Conservation (phyloP, 306 rosid species). For the Gillenia trifoliata region DNA sequence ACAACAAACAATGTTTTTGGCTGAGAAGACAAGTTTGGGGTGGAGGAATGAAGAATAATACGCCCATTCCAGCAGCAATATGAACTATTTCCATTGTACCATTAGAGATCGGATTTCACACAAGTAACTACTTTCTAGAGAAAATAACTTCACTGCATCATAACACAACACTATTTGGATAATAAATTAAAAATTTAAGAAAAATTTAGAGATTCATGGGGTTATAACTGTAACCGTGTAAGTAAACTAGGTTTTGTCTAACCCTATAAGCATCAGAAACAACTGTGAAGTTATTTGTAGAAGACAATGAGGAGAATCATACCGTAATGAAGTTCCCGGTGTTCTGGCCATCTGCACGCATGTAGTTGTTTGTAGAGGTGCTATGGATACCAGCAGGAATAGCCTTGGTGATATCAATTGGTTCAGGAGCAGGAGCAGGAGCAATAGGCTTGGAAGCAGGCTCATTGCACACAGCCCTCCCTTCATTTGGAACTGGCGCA, state of each 20-base stretch:
- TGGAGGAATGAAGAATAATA: neutral
- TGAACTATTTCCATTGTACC: neutral
- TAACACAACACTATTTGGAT: too few species aligned
- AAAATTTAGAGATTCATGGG: neutral
- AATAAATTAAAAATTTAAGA: too few species aligned
- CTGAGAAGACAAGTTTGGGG: neutral
- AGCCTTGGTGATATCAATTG: slow-evolving; percentile 61
- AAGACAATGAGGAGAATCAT: slow-evolving; percentile 11
- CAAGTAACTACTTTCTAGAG: too few species aligned
- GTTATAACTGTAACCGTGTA: neutral
- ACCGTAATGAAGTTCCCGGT: slow-evolving; percentile 97
- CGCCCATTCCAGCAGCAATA: neutral
- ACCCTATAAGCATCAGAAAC: neutral
- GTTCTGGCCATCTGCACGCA: slow-evolving; percentile 89
- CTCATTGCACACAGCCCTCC: slow-evolving; percentile 31
- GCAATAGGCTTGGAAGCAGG: slow-evolving; percentile 58
- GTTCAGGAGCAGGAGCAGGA: slow-evolving; percentile 31
- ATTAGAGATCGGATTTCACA: too few species aligned
- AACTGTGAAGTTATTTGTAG: neutral
- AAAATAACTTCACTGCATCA: neutral
- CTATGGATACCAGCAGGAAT: slow-evolving; percentile 92
- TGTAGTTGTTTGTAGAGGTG: slow-evolving; percentile 59
- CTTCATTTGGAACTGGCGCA: slow-evolving; percentile 31
- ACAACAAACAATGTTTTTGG: neutral
- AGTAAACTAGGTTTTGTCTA: neutral